Evolutionary conservation across 305 asterid species (phyloP).

Genomic region (Solanum hybrid): DNA sequence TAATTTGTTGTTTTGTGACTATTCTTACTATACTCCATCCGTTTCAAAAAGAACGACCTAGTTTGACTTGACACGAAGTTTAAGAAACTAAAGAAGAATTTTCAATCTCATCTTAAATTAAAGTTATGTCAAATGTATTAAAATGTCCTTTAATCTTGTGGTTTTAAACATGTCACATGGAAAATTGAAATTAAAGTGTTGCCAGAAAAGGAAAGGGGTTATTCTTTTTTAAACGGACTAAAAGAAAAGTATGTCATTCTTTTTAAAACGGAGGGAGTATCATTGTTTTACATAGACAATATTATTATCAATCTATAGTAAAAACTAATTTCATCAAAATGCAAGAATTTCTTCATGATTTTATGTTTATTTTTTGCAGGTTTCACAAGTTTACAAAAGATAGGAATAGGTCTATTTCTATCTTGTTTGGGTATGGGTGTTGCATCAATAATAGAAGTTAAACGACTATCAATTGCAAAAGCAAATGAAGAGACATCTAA

Average conservation of each 20-base stretch:
- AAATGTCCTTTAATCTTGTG: neutral
- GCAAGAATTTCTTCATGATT: neutral
- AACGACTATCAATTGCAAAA: constrained; percentile 17
- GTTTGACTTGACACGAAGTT: neutral
- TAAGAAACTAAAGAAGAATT: neutral
- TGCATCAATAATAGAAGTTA: constrained; percentile 23
- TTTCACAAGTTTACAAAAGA: constrained; percentile 23
- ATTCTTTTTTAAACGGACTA: neutral
- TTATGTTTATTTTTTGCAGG: constrained; percentile 5
- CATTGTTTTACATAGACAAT: neutral
- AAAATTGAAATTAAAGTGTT: neutral
- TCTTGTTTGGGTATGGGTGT: constrained; percentile 24
- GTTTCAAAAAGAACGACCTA: neutral
- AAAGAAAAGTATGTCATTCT: neutral
- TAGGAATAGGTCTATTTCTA: constrained; percentile 21
- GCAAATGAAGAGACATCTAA: neutral
- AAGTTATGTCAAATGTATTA: neutral
- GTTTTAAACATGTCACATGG: neutral
- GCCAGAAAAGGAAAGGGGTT: neutral
- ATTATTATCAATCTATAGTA: neutral
- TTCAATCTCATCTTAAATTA: neutral
- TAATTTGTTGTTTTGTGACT: neutral
- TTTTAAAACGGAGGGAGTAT: neutral
- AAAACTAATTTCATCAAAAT: neutral
- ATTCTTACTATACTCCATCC: neutral